Evolutionary conservation across 2,329 filamentous ascomycete species (phyloP), one percentile per base, ranked within the genome.

Genomic region (Aspergillus caelatus): DNA sequence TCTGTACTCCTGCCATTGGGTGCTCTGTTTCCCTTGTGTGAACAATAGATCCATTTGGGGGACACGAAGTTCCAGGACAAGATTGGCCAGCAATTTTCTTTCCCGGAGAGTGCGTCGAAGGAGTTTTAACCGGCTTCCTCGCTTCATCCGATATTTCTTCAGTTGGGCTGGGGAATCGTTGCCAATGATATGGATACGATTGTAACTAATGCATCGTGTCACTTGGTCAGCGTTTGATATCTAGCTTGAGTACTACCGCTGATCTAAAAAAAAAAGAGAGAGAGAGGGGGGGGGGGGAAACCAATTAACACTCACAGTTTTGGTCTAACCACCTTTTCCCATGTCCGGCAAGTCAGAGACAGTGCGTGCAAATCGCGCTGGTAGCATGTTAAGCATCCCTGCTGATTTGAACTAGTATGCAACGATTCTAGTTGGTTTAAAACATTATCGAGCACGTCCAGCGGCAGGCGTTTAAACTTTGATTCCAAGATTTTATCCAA

Each of bases 381-480:
- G 65, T 84, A 85, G 68, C 85, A 86, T 59, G 83, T 81, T 52
- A 82, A 76, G 70, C 86, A 87, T 39, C 82, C 78, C 26, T 75
- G 69, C 43, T 79, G 75, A 36, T 73, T 69, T 14, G 77, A 69
- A 8, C 71, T 73, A 16, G 76, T 71, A 68, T 87, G 82, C 30
- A 84, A 67, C 10, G 72, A 68, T 60, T 84, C 79, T 43, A 88
- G 70, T 61, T 86, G 82, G 39, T 79, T 74, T 12, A 87, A 66
- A 43, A 88, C 85, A 62, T 80, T 84, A 61, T 85, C 81, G 65
- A 86, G 86, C 5, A 88, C 81, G 64, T 85, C 82, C 53, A 79
- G 74, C 0, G 86, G 85, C 8, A 88, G 67, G 21, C 77, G 77
- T 63, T 82, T 79, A 68, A 84, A 71, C 46, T 75, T 65, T 26